phyloP scores from a whole-genome alignment of 83 land plant genomes.

The Isoetes engelmannii region DNA sequence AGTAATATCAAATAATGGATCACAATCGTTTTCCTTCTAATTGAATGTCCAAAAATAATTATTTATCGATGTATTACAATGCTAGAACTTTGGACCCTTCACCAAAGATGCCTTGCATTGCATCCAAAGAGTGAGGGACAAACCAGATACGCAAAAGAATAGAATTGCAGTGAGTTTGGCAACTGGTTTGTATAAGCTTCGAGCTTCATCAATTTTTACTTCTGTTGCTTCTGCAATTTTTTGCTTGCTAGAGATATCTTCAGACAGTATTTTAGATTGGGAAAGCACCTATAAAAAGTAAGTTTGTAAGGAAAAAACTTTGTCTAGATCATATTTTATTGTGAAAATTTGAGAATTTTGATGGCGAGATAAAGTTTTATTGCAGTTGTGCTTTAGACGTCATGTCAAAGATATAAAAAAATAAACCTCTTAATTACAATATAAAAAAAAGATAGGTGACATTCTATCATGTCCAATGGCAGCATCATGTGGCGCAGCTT shows the following conservation, averaged over 20 bases:
- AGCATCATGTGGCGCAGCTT: no score
- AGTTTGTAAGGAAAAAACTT: background rate
- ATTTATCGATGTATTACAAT: background rate
- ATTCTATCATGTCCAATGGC: no score
- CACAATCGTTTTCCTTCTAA: background rate
- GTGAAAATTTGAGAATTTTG: no score
- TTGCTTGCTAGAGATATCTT: constrained; percentile 25
- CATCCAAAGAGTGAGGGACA: background rate
- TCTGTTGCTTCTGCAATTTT: constrained; percentile 29
- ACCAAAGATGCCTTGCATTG: no score
- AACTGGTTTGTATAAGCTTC: constrained; percentile 22
- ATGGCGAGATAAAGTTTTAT: no score
- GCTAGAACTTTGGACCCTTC: no score
- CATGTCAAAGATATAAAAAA: no score
- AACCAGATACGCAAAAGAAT: constrained; percentile 30
- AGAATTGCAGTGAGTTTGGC: constrained; percentile 21
- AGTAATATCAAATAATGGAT: no score
- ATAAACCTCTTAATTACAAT: no score
- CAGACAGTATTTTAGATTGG: constrained; percentile 23
- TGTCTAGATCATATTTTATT: background rate
- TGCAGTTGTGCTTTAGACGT: no score
- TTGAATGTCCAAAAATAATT: background rate
- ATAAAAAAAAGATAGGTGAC: no score
- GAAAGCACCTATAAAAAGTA: constrained; percentile 17
- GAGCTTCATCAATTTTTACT: constrained; percentile 25